Evolutionary conservation across 306 rosid genomes (phyloP), one percentile per base, ranked within the genome.

Genomic region (Cicer yamashitae): DNA sequence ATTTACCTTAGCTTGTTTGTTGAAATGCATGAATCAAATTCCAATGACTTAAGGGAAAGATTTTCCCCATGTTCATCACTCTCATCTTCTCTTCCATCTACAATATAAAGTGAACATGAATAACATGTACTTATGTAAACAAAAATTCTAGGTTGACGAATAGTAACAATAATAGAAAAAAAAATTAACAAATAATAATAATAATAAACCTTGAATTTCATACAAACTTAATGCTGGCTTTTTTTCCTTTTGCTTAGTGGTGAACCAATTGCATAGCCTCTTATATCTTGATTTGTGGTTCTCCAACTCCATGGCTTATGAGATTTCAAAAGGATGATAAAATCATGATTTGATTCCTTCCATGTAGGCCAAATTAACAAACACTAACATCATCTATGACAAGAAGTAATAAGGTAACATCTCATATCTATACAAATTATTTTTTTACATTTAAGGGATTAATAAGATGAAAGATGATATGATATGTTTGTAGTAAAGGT

Each of bases 1-100:
- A 51, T 67, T 80, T 71, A 88, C 99, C 96, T 94, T 69, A 94
- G 69, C 74, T 92, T 89, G 66, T 83, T 82, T 57, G 77, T 78
- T 72, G 86, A 85, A 82, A 85, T 90, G 88, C 89, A 80, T 67
- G 96, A 88, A 77, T 82, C 89, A 80, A 82, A 68, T 77, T 89
- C 89, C 76, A 80, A 7, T 43, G 94, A 90, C 77, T 70, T 77
- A 11, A 79, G 22, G 25, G 84, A 74, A 48, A 89, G 78, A 45
- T 84, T 73, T 4, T 81, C 83, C 43, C 71, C 57, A 76, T 48
- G 79, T 11, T 79, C 86, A 69, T 75, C 80, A 76, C 80, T 81
- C 66, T 83, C 86, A 59, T 82, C 86, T 73, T 82, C 89, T 67
- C 48, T 87, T 77, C 75, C 89, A 83, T 82, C 93, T 90, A 82